Evolutionary conservation across 148 eudicot genomes (phyloP).

Genomic region (Arctostaphylos glauca): DNA sequence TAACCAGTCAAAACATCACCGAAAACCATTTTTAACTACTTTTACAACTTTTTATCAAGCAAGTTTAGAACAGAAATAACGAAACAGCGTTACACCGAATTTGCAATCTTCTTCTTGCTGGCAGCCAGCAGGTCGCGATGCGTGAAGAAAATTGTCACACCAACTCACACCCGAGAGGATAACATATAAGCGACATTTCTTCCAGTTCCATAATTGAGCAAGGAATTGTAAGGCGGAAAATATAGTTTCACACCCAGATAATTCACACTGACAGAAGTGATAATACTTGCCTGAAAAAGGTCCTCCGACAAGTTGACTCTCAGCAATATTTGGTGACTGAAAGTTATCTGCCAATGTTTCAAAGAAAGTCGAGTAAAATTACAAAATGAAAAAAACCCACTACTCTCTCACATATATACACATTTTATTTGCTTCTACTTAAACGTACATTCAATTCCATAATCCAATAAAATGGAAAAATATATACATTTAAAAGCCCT

Average conservation of each 20-base stretch:
- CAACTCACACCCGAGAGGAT: neutral
- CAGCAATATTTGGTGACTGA: conserved; percentile 15
- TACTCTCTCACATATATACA: neutral
- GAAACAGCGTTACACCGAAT: neutral
- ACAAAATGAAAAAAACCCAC: neutral
- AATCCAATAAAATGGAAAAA: neutral
- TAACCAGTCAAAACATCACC: neutral
- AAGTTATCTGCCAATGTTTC: conserved; percentile 22
- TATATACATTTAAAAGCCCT: no score
- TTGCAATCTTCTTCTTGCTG: neutral
- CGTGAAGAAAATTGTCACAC: neutral
- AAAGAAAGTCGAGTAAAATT: conserved; percentile 5
- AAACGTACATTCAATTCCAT: neutral
- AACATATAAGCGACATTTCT: neutral
- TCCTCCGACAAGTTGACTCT: conserved; percentile 22
- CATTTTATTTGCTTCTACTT: neutral
- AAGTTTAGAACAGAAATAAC: neutral
- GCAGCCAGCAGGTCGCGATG: neutral
- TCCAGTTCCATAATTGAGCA: neutral
- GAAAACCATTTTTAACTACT: neutral
- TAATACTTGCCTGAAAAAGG: conserved; percentile 41
- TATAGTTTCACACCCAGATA: neutral
- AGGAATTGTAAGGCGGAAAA: neutral
- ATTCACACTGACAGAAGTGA: conserved; percentile 1
- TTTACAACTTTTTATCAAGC: neutral